Percentiles rank a stretch among this genome's conserved stretches.
These are phyloP conservation scores for Leucosporidium creatinivorum DNA, from an alignment of 768 basidiomycete genomes.

Conservation along the genomic window DNA sequence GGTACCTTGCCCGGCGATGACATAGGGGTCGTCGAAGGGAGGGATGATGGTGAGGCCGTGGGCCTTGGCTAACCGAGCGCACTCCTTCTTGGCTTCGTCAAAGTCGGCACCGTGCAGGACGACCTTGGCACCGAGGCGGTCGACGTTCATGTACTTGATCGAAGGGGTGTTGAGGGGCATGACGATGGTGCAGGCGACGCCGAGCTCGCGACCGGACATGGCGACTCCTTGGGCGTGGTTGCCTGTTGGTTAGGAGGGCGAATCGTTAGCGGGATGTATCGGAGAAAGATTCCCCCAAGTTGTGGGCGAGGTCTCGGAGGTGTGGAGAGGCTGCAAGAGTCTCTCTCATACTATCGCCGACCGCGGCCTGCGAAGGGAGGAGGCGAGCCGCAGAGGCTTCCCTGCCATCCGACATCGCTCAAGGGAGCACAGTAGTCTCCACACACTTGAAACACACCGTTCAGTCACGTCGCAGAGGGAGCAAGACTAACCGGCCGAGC, in stretches of 20 bases:
- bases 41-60: slow-evolving; percentile 85
- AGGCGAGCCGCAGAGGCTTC: neutral
- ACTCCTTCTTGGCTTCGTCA: slow-evolving; percentile 92
- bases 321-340: neutral
- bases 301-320: neutral
- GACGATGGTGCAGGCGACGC: slow-evolving; percentile 94
- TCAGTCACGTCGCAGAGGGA: neutral
- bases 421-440: neutral
- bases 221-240: slow-evolving; percentile 99
- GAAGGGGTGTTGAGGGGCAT: slow-evolving; percentile 93
- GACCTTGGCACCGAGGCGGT: slow-evolving; percentile 90
- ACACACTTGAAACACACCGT: neutral
- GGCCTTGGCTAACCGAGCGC: slow-evolving; percentile 66
- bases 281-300: neutral
- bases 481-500: slow-evolving; percentile 83
- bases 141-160: slow-evolving; percentile 92
- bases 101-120: slow-evolving; percentile 87
- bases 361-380: too few relatives aligned
- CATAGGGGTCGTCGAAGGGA: slow-evolving; percentile 92
- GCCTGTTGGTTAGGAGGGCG: slow-evolving; percentile 49
- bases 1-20: slow-evolving; percentile 96
- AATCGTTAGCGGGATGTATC: neutral
- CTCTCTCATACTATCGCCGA: too few relatives aligned
- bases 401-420: neutral
- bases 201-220: slow-evolving; percentile 76